Evolutionary conservation across 2,329 filamentous ascomycete genomes (phyloP), one percentile per base, ranked within the genome.

Genomic region (Fusarium protoensiforme): DNA sequence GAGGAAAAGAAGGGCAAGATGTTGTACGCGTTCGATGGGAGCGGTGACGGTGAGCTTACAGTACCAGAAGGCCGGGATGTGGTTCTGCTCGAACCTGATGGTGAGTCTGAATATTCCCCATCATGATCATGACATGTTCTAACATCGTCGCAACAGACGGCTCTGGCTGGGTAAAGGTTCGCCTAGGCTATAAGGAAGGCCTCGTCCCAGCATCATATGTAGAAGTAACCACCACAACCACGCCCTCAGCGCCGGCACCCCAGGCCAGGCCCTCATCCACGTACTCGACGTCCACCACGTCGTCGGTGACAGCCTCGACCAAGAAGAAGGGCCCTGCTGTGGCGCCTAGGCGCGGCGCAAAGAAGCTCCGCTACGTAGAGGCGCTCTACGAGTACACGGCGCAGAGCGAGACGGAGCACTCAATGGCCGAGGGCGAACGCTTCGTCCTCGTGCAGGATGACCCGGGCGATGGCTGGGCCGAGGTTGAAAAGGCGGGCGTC

Each of bases 281-380:
- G 0, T 94, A 94, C 78, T 97, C 95, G 6, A 94, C 91, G 73
- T 95, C 93, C 14, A 83, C 82, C 4, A 81, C 81, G 11, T 82
- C 82, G 2, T 82, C 82, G 5, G 67, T 80, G 9, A 67, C 79
- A 9, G 73, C 74, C 18, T 78, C 80, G 10, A 77, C 85, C 10
- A 97, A 95, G 85, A 97, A 97, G 83, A 95, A 97, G 81, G 95
- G 95, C 0, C 95, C 95, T 0, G 95, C 92, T 0, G 96, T 99
- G 6, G 96, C 96, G 16, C 96, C 96, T 5, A 92, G 92, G 75
- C 91, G 95, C 11, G 95, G 95, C 16, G 95, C 95, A 5, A 98
- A 98, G 89, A 98, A 97, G 81, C 87, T 98, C 38, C 94, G 93
- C 79, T 97, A 98, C 78, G 96, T 97, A 2, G 93, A 98, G 80